A percentile compares a stretch with the other conserved stretches of the same genome.
Conservation (phyloP, 1,284 basidiomycete genomes). For the Ustilago esculenta region DNA sequence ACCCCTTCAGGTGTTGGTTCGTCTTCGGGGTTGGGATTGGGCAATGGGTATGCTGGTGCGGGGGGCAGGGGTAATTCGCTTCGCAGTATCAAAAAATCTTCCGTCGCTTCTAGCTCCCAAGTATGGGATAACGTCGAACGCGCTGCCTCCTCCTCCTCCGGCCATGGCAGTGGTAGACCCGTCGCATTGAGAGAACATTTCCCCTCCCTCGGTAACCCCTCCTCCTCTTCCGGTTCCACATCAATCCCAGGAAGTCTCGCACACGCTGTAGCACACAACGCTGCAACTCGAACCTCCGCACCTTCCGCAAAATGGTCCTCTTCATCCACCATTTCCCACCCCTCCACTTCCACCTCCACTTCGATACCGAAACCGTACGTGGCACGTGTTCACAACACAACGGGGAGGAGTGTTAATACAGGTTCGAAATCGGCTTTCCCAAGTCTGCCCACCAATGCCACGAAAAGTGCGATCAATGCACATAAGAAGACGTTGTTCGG, state of each 20-base stretch:
- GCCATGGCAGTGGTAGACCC: slow-evolving; percentile 33
- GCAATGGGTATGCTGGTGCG: slow-evolving; percentile 17
- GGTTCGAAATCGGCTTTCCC: slow-evolving; percentile 44
- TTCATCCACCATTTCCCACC: neutral
- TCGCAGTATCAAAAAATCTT: slow-evolving; percentile 80
- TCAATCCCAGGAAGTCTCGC: slow-evolving; percentile 54
- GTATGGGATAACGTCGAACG: slow-evolving; percentile 88
- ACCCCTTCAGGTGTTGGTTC: neutral
- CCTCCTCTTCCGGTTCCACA: neutral
- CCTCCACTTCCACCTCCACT: slow-evolving; percentile 9
- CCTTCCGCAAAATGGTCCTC: slow-evolving; percentile 20
- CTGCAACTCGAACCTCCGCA: slow-evolving; percentile 5
- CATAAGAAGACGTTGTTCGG: slow-evolving; percentile 58
- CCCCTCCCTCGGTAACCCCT: slow-evolving; percentile 35
- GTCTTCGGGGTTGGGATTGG: neutral
- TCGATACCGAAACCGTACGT: slow-evolving; percentile 43
- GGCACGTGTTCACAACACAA: slow-evolving; percentile 8
- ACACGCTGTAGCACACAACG: slow-evolving; percentile 38
- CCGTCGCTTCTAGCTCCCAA: slow-evolving; percentile 73
- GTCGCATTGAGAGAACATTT: slow-evolving; percentile 47
- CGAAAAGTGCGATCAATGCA: slow-evolving; percentile 42
- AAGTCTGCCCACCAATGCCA: slow-evolving; percentile 52
- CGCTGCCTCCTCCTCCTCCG: slow-evolving; percentile 71
- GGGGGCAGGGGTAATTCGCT: slow-evolving; percentile 75
- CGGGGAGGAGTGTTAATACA: slow-evolving; percentile 23